Conservation (phyloP, 345 rosid genomes). For the Firmiana major region DNA sequence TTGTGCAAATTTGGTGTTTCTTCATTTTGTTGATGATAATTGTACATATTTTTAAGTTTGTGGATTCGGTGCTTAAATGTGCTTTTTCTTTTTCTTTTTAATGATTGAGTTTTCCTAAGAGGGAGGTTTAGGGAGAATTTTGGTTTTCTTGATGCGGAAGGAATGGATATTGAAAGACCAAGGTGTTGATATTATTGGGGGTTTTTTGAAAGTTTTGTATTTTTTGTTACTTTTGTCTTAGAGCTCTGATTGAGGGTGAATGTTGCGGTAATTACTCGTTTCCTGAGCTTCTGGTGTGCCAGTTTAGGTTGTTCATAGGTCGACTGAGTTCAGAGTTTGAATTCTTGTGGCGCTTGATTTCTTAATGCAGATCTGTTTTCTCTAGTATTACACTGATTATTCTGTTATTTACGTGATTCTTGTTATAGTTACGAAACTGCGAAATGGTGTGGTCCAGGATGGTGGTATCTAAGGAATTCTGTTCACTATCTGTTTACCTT, state of each 20-base stretch:
- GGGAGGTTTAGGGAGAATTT: neutral
- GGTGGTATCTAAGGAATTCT: neutral
- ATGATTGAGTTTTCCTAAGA: neutral
- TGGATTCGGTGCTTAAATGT: neutral
- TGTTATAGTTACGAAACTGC: neutral
- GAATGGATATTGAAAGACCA: neutral
- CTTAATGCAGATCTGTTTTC: constrained; percentile 4
- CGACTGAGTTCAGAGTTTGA: neutral
- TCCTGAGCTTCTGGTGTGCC: neutral
- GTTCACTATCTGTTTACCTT: neutral
- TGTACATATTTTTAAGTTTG: neutral
- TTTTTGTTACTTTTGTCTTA: neutral
- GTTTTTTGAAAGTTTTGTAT: neutral
- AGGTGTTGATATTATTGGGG: neutral
- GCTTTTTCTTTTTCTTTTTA: neutral
- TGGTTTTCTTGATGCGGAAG: neutral
- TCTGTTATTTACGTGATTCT: neutral
- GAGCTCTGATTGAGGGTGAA: neutral
- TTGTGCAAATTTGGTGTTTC: neutral
- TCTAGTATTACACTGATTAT: neutral
- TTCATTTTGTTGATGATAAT: neutral
- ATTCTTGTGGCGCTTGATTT: neutral
- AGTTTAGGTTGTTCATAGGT: neutral
- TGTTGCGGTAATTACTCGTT: neutral
- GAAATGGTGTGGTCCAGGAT: neutral